Evolutionary conservation across 1,284 basidiomycete genomes (phyloP), one percentile per base, ranked within the genome.

Genomic region (Papiliotrema flavescens): DNA sequence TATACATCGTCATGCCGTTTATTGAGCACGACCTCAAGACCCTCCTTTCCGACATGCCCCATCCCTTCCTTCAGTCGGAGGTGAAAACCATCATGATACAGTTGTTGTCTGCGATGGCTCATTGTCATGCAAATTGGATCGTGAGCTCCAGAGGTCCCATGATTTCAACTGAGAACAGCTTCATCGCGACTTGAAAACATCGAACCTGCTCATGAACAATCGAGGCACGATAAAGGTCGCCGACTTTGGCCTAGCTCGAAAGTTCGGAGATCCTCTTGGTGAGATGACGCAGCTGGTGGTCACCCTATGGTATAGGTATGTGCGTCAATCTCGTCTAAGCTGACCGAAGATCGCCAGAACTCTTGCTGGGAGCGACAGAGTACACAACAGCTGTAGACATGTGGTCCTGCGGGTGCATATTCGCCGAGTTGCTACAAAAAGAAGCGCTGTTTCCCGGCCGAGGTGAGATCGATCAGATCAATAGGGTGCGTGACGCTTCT

Each of bases 21-120:
- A 94, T 98, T 71, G 96, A 98, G 76, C 96, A 99, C 75, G 95
- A 99, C 74, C 85, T 99, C 70, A 98, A 98, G 78, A 90, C 93
- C 1, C 82, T 99, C 48, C 82, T 99, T 52, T 89, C 87, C 13
- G 80, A 90, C 59, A 97, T 97, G 92, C 89, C 91, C 1, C 84
- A 87, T 37, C 92, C 95, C 0, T 99, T 98, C 78, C 79, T 97
- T 26, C 91, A 94, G 73, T 96, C 92, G 36, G 96, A 99, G 78
- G 89, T 98, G 79, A 99, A 99, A 81, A 98, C 94, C 0, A 79
- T 99, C 50, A 85, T 98, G 85, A 76, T 87, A 22, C 96, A 99
- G 75, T 80, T 99, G 5, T 78, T 98, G n/a, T 92, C 90, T 24
- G 96, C 95, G 3, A 87, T 96, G 13, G 85, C 84, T 0, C 86